Base-by-base conservation (phyloP, 345 rosid genomes). In the Ceriops tagal region DNA sequence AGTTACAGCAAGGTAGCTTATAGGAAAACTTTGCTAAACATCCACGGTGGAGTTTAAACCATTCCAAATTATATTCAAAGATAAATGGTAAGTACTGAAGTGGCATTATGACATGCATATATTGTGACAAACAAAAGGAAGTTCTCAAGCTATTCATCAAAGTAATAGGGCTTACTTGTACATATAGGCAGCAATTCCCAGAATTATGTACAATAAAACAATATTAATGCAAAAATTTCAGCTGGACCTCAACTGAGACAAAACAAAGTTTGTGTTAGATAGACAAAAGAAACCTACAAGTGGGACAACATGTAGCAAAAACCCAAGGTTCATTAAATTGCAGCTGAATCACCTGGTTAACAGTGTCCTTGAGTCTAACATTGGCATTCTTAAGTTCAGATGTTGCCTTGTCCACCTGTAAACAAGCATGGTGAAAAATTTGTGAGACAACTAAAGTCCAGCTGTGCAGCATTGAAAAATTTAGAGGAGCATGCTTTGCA, bases 311-410 rank as follows among this genome's bases (percentile, higher is more conserved):
- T 53, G 20, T 74, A 58, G 71, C 24, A 27, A 26, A 62, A 71
- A 70, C 30, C 43, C 20, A 20, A 59, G 58, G 61, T 65, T 62
- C 21, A 55, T 53, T 24, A 46, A 65, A 57, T 74, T 66, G 53
- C 65, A 55, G 58, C 26, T 75, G 46, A 53, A 32, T 86, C 69
- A 92, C 98, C 96, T 95, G 93, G 79, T 73, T 95, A 62, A 95
- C 98, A 3, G 98, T 92, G 75, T 90, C 75, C 77, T 95, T 92
- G 43, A 95, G 99, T 75, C 96, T 88, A 71, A 92, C 92, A 75
- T 92, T 92, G 65, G 96, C 88, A 81, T 90, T 95, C 85, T 88
- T 92, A 53, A 95, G 93, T 78, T 95, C 97, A 32, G 97, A 67
- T 65, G 99, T 77, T 67, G 97, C 98, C 74, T 80, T 89, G 80